These are phyloP conservation scores for Stephania cephalantha DNA, from an alignment of 164 flowering plant genomes.

Conservation along the genomic window DNA sequence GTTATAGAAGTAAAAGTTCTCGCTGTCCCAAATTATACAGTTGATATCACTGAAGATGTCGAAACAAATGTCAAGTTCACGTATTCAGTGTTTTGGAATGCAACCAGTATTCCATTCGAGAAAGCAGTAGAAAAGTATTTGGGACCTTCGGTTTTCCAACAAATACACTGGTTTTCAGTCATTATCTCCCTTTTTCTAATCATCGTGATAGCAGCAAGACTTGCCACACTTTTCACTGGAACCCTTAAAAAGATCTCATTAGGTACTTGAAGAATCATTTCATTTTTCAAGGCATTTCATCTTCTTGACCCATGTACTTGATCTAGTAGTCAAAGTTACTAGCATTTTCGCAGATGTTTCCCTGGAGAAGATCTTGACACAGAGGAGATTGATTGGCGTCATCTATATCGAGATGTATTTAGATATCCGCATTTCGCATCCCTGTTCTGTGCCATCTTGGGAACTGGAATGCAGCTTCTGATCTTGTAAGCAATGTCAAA, in stretches of 20 bases:
- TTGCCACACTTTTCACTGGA: constrained; percentile 40
- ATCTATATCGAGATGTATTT: constrained; percentile 63
- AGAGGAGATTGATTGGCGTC: constrained; percentile 24
- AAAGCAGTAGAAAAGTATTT: constrained; percentile 58
- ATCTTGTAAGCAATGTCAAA: constrained; percentile 40
- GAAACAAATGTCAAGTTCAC: constrained; percentile 49
- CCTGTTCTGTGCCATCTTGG: constrained; percentile 65
- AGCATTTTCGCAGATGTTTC: constrained; percentile 21
- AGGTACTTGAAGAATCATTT: constrained; percentile 13
- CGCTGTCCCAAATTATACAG: constrained; percentile 53
- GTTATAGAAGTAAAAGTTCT: constrained; percentile 56
- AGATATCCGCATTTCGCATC: constrained; percentile 46
- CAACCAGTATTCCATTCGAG: constrained; percentile 35
- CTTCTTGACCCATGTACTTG: not conserved
- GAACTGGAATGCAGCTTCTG: constrained; percentile 63
- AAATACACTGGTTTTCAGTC: constrained; percentile 72
- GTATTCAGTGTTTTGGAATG: constrained; percentile 65
- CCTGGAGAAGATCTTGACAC: too few species aligned
- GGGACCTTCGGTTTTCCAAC: constrained; percentile 23
- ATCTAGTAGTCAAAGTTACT: not conserved
- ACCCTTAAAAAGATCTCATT: constrained; percentile 56
- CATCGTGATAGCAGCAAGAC: constrained; percentile 51
- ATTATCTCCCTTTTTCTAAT: constrained; percentile 49
- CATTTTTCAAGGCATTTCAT: not conserved
- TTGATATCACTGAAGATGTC: constrained; percentile 56